These are phyloP conservation scores for Dactylellina sp. DNA, from an alignment of 2,329 filamentous ascomycete species.

Conservation along the genomic window DNA sequence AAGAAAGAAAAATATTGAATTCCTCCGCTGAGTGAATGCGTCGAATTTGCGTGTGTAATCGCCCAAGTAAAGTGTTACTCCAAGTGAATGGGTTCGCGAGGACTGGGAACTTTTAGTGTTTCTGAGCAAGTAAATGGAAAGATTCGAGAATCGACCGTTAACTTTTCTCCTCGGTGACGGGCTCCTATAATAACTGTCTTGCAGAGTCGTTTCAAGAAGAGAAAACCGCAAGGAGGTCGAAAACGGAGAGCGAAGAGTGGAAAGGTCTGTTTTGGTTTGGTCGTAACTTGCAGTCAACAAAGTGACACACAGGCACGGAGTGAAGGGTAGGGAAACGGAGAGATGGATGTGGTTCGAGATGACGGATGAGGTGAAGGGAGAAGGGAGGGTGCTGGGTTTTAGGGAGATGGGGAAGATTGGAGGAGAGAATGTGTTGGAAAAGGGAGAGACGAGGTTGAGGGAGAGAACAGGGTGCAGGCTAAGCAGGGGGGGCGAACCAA, in stretches of 20 bases:
- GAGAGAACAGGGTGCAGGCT: too few relatives aligned
- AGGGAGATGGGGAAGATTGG: conserved; percentile 38
- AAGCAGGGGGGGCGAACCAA: neutral
- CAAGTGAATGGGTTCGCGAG: conserved; percentile 56
- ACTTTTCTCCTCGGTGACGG: neutral
- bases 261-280: conserved; percentile 41
- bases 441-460: conserved; percentile 5
- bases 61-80: conserved; percentile 50
- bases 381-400: conserved; percentile 52
- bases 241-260: conserved; percentile 32
- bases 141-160: conserved; percentile 25
- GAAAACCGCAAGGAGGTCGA: conserved; percentile 38
- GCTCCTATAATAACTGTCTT: neutral
- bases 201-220: conserved; percentile 33
- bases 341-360: conserved; percentile 35
- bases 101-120: conserved; percentile 30
- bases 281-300: conserved; percentile 55
- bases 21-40: conserved; percentile 44
- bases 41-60: conserved; percentile 42
- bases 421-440: conserved; percentile 34
- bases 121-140: neutral
- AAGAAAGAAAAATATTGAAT: conserved; percentile 24
- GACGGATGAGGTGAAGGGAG: conserved; percentile 45
- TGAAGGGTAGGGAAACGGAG: conserved; percentile 36
- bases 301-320: conserved; percentile 47